Evolutionary conservation across 495 filamentous ascomycete species (phyloP).

Genomic region (Physcia stellaris): DNA sequence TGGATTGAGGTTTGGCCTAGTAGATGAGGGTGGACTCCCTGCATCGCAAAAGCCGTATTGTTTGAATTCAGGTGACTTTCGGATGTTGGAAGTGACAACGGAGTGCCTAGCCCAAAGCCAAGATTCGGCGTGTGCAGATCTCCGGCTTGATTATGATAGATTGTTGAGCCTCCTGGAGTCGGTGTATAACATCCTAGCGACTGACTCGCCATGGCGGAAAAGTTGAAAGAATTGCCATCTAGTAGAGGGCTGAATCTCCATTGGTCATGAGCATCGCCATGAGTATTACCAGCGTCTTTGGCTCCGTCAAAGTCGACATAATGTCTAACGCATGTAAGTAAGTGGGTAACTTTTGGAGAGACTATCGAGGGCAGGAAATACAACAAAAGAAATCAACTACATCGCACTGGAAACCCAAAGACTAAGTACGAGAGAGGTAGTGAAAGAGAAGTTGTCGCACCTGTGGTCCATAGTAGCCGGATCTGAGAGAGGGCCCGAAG

Average conservation of each 20-base stretch:
- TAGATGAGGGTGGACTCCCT: slow-evolving; percentile 41
- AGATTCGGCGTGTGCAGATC: slow-evolving; percentile 82
- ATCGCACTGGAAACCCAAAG: too few relatives aligned
- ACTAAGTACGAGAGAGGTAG: too few relatives aligned
- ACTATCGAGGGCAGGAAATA: background rate
- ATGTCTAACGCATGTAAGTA: slow-evolving; percentile 18
- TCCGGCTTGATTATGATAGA: slow-evolving; percentile 73
- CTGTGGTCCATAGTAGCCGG: slow-evolving; percentile 34
- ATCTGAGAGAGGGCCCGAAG: slow-evolving; percentile 26
- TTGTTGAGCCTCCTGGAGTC: slow-evolving; percentile 67
- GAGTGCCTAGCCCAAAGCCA: slow-evolving; percentile 65
- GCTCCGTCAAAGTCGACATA: slow-evolving; percentile 38
- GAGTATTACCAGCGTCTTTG: slow-evolving; percentile 71
- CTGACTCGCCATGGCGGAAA: slow-evolving; percentile 64
- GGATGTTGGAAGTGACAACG: slow-evolving; percentile 64
- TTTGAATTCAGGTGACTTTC: slow-evolving; percentile 41
- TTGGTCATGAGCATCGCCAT: slow-evolving; percentile 57
- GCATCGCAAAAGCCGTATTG: slow-evolving; percentile 38
- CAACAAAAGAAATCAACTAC: background rate
- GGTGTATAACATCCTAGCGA: slow-evolving; percentile 78
- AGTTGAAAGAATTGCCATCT: slow-evolving; percentile 71
- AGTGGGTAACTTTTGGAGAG: background rate
- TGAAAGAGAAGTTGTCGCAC: slow-evolving; percentile 23
- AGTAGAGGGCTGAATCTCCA: slow-evolving; percentile 79
- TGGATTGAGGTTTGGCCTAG: slow-evolving; percentile 57